Evolutionary conservation across 805 yeast genomes (phyloP).

Genomic region (Cyberlindnera mycetangii): DNA sequence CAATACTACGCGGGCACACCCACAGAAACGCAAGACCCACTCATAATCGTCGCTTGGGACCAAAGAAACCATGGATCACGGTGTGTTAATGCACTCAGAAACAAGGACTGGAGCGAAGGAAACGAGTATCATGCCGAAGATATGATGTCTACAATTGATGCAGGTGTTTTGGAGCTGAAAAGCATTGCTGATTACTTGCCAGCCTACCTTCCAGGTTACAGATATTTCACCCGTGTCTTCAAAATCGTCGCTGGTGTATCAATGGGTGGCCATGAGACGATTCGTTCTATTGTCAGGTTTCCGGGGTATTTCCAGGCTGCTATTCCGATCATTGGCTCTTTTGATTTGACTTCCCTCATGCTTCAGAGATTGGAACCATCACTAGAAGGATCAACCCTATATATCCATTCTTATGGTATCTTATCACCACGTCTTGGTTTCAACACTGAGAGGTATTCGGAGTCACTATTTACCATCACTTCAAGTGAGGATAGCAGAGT

Average conservation of each 20-base stretch:
- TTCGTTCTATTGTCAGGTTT: constrained; percentile 16
- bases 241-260: constrained; percentile 23
- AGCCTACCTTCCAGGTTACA: constrained; percentile 9
- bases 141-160: constrained; percentile 21
- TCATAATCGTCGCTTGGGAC: constrained; percentile 22
- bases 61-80: constrained; percentile 25
- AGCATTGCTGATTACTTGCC: constrained; percentile 20
- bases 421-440: background rate
- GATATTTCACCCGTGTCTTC: constrained; percentile 1
- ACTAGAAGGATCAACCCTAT: constrained; percentile 1
- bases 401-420: constrained; percentile 9
- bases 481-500: constrained; percentile 18
- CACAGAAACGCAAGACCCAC: constrained; percentile 2
- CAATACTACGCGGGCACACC: constrained; percentile 1
- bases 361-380: constrained; percentile 13
- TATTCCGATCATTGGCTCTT: constrained; percentile 24
- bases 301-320: constrained; percentile 18
- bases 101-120: constrained; percentile 17
- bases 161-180: constrained; percentile 20
- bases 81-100: constrained; percentile 6
- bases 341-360: constrained; percentile 21
- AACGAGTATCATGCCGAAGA: constrained; percentile 21
- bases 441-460: constrained; percentile 4
- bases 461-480: constrained; percentile 11
- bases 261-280: constrained; percentile 25